Base-by-base conservation (phyloP, 1,284 basidiomycete species). In the Cyathus olla region DNA sequence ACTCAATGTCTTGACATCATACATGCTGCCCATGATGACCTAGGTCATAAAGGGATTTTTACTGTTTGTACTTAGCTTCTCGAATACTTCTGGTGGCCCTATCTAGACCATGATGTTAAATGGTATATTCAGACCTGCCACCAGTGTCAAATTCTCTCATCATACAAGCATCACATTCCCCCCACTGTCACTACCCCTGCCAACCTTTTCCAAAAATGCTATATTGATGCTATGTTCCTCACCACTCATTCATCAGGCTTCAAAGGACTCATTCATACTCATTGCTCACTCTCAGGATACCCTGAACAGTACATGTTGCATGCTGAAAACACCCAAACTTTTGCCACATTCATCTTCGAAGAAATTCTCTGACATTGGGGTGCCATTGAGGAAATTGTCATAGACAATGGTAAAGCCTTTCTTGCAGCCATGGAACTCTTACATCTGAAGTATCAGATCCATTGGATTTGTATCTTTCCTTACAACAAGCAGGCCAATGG, bases 401-500 rank as follows among this genome's bases (percentile, higher is more conserved):
- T 72, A 0, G 74, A 77, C 39, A 79, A 78, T 56, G 73, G 76
- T 0, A 22, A 63, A 1, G 51, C 72, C 0, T 76, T 80, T n/a
- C 37, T 80, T 0, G 66, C 62, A 17, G 82, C 77, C 0, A 35
- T 79, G 3, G 65, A 69, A 0, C 55, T 67, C 17, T 66, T 83
- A 0, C 55, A 60, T 0, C 59, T 69, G 10, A 59, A 64, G 2
- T 83, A 81, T 52, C 37, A 66, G 2, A 76, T 85, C 13, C 44
- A 61, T 0, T 77, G 83, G 37, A 83, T 86, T 31, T 52, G 71
- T 0, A 84, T 86, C 10, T 81, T 78, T 0, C 72, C 71, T 0
- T 86, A 86, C 60, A 86, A 86, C 58, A 85, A 80, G 0, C 72
- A 71, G 3, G 80, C 75, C 0, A 85, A 85, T 55, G 77, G 83